Base-by-base conservation (phyloP, 345 rosid species). In the Erysimum cheiranthoides region DNA sequence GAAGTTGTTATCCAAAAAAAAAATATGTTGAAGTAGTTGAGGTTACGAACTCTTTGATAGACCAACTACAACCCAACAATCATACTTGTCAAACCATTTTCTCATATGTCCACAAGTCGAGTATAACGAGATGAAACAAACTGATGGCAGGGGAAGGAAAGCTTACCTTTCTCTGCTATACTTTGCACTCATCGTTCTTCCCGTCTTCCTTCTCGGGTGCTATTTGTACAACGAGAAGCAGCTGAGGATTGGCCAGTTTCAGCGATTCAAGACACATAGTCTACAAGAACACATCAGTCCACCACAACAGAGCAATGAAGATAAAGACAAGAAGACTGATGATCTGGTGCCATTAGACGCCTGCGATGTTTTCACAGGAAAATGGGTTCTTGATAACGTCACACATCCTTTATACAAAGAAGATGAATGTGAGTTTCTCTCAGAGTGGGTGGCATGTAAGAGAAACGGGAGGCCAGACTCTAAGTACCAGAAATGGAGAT, bases 401-500 rank as follows among this genome's bases (percentile, higher is more conserved):
- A 82, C 91, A 4, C 84, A 79, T 32, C 97, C 96, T 57, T 70
- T 87, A 54, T 95, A 92, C 78, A 85, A 76, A 78, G 97, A 90
- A 81, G 86, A 84, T 1, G 91, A 90, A 49, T 92, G 99, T 36
- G 87, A 88, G 79, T 89, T 84, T 51, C 80, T 88, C 7, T 66
- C 91, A 0, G 85, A 85, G 57, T 89, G 86, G 80, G 93, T 84
- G 51, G 78, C 86, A 8, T 95, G 97, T 72, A 76, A 85, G 42
- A 82, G 86, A 79, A 90, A 95, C 70, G 98, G 97, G 25, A 89
- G 99, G 74, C 86, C 84, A 46, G 93, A 95, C 71, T 89, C 94
- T 6, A 28, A 73, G 67, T 92, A 85, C 72, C 96, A 95, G 89
- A 87, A 85, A 40, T 95, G 98, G 99, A 88, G 89, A 83, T 95